Percentiles rank a stretch among this genome's conserved stretches.
These are phyloP conservation scores for Stereocaulon alpinum DNA, from an alignment of 495 filamentous ascomycete genomes.

Conservation along the genomic window DNA sequence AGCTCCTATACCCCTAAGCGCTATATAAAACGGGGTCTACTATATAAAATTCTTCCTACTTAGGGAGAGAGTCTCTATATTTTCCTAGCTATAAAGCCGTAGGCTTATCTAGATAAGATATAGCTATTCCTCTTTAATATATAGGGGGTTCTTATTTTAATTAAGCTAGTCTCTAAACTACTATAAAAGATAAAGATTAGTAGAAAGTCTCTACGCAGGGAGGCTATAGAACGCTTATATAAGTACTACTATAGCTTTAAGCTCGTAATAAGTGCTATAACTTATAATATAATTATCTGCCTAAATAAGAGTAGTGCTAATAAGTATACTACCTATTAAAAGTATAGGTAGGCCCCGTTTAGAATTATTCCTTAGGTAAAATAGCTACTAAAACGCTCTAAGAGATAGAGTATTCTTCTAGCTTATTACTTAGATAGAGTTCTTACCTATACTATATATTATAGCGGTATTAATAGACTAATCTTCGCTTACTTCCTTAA, in stretches of 20 bases:
- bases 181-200: not conserved
- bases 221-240: not conserved
- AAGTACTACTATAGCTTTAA: not conserved
- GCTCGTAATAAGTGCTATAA: not conserved
- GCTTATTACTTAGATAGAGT: too few relatives aligned
- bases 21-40: not conserved
- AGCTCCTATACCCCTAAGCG: too few relatives aligned
- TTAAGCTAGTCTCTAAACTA: too few relatives aligned
- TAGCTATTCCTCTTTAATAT: not conserved
- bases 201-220: not conserved
- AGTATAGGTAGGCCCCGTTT: too few relatives aligned
- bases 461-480: too few relatives aligned
- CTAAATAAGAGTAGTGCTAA: not conserved
- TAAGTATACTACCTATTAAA: not conserved
- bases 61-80: not conserved
- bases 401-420: too few relatives aligned
- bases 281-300: not conserved
- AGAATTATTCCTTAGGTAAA: too few relatives aligned
- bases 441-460: too few relatives aligned
- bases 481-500: too few relatives aligned
- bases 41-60: too few relatives aligned
- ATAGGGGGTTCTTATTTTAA: not conserved
- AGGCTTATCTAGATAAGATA: not conserved
- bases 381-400: too few relatives aligned
- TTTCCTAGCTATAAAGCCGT: not conserved